Percentiles rank a stretch among this genome's conserved stretches.
phyloP scores from a whole-genome alignment of 1,139 yeast species.

The Debaryomyces coudertii region DNA sequence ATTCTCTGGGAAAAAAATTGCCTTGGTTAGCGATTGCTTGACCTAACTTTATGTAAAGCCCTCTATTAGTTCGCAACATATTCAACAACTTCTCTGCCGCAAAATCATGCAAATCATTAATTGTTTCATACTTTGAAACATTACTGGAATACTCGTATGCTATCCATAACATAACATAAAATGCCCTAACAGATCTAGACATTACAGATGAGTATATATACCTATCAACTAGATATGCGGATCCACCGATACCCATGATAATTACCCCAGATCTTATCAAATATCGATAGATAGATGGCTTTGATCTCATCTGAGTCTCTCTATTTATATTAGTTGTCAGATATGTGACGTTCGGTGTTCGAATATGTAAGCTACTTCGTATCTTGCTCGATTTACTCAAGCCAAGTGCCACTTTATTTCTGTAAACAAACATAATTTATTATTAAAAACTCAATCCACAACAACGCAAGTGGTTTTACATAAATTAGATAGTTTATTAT shows the following conservation, averaged over 20 bases:
- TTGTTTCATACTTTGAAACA: slow-evolving; percentile 41
- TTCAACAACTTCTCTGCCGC: slow-evolving; percentile 59
- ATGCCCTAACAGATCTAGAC: slow-evolving; percentile 55
- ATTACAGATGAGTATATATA: slow-evolving; percentile 51
- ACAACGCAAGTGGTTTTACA: background rate
- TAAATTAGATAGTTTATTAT: background rate
- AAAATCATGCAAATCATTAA: slow-evolving; percentile 59
- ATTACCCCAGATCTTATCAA: slow-evolving; percentile 12
- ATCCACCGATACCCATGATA: slow-evolving; percentile 16
- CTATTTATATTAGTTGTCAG: background rate
- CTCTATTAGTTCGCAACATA: slow-evolving; percentile 61
- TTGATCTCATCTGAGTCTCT: background rate
- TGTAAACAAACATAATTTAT: background rate
- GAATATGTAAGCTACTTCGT: background rate
- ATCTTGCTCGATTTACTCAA: background rate
- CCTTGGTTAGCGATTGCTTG: slow-evolving; percentile 79
- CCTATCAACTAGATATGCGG: slow-evolving; percentile 42
- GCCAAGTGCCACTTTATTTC: background rate
- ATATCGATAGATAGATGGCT: background rate
- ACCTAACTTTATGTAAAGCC: slow-evolving; percentile 75
- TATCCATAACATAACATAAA: slow-evolving; percentile 50
- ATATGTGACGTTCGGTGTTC: background rate
- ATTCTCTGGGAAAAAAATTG: slow-evolving; percentile 63
- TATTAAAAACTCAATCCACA: background rate
- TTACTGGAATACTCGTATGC: slow-evolving; percentile 63